Evolutionary conservation across 192 early-diverging fungal genomes (phyloP).

Genomic region (Coemansia sp.): DNA sequence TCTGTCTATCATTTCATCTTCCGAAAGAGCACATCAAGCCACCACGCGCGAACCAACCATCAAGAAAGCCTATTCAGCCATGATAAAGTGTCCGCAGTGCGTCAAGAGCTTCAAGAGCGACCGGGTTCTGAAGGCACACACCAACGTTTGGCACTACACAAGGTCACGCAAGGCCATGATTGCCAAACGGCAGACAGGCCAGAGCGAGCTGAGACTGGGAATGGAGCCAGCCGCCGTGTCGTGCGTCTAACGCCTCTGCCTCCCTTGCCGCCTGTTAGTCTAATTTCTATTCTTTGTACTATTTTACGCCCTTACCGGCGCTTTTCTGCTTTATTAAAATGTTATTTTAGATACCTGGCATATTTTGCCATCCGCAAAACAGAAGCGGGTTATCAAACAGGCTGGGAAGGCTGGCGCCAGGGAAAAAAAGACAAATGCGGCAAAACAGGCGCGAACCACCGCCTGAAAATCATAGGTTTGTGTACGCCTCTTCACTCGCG

Average conservation of each 20-base stretch:
- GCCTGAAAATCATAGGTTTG: neutral
- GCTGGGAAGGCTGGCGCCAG: no score
- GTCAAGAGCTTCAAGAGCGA: conserved; percentile 34
- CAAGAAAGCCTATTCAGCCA: neutral
- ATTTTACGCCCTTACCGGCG: neutral
- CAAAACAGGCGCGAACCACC: no score
- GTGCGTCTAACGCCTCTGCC: neutral
- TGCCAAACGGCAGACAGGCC: neutral
- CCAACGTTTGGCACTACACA: conserved; percentile 52
- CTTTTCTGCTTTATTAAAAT: neutral
- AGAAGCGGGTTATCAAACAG: neutral
- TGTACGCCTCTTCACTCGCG: neutral
- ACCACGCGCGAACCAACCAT: neutral
- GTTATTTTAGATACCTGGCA: neutral
- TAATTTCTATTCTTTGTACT: neutral
- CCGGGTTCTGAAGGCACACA: conserved; percentile 23
- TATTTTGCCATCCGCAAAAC: neutral
- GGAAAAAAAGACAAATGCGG: no score
- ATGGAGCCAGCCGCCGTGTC: neutral
- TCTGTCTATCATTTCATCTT: neutral
- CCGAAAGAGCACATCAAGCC: neutral
- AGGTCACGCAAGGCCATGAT: conserved; percentile 4
- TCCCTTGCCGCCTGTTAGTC: conserved; percentile 4
- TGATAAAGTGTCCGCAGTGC: conserved; percentile 48
- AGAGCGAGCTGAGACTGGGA: neutral